Conservation (phyloP, 202 grass and related monocot species). For the Bolboschoenoplectus hybrid region DNA sequence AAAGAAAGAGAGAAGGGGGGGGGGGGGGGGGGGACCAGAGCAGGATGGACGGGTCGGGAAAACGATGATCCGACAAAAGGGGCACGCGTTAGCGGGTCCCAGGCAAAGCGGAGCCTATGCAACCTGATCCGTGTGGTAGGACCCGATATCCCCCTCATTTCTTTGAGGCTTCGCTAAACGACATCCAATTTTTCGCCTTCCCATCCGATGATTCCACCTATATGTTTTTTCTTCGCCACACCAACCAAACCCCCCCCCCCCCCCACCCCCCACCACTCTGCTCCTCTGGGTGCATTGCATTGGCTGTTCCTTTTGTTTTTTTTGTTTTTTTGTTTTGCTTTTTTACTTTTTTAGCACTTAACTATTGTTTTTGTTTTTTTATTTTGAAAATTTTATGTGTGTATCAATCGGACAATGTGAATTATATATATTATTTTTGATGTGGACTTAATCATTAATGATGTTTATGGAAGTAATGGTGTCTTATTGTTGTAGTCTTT, state of each 20-base stretch:
- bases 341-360: too few relatives aligned
- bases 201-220: neutral
- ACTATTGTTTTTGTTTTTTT: too few relatives aligned
- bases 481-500: too few relatives aligned
- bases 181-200: neutral
- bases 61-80: conserved; percentile 13
- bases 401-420: too few relatives aligned
- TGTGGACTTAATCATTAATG: too few relatives aligned
- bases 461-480: too few relatives aligned
- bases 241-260: too few relatives aligned
- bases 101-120: neutral
- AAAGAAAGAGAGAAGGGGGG: neutral
- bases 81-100: conserved; percentile 20
- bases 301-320: neutral
- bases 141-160: conserved; percentile 2
- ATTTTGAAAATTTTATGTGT: too few relatives aligned
- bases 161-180: conserved; percentile 5
- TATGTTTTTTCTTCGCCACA: neutral
- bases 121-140: conserved; percentile 34
- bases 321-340: too few relatives aligned
- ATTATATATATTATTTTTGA: too few relatives aligned
- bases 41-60: neutral
- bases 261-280: neutral
- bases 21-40: neutral
- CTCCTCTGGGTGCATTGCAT: neutral